Conservation (phyloP, 1,139 yeast genomes). For the Blastobotrys ciferrii region DNA sequence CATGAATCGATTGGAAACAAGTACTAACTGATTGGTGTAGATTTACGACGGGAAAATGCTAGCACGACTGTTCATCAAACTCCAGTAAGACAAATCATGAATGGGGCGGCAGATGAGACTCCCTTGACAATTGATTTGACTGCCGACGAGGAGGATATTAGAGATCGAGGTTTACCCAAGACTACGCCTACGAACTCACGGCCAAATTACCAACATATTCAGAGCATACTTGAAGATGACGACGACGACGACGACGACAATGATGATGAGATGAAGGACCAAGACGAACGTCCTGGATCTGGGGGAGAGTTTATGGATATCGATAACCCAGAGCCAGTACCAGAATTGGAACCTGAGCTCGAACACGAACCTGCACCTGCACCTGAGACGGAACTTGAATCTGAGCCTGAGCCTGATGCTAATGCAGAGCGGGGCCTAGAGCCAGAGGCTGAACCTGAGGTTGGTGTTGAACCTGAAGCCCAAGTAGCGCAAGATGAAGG, state of each 20-base stretch:
- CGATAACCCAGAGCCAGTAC: too few species aligned
- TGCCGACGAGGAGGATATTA: background rate
- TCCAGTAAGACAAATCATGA: background rate
- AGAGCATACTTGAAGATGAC: conserved; percentile 9
- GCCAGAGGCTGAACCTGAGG: too few species aligned
- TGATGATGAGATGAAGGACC: conserved; percentile 1
- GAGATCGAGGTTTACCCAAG: background rate
- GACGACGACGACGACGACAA: conserved; percentile 8
- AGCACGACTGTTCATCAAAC: background rate
- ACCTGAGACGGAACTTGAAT: too few species aligned
- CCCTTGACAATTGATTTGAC: conserved; percentile 12
- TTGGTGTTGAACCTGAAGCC: background rate
- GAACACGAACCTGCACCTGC: too few species aligned
- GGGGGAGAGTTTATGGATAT: background rate
- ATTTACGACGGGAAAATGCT: background rate
- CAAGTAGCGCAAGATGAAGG: background rate
- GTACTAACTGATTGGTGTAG: background rate
- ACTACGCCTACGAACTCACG: background rate
- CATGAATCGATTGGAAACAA: too few species aligned
- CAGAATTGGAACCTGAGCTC: too few species aligned
- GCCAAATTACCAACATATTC: background rate
- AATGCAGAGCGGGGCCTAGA: too few species aligned
- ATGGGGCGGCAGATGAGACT: background rate
- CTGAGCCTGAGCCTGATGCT: too few species aligned
- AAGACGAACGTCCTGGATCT: background rate